Base-by-base conservation (phyloP, 768 basidiomycete genomes). In the Mycena latifolia region DNA sequence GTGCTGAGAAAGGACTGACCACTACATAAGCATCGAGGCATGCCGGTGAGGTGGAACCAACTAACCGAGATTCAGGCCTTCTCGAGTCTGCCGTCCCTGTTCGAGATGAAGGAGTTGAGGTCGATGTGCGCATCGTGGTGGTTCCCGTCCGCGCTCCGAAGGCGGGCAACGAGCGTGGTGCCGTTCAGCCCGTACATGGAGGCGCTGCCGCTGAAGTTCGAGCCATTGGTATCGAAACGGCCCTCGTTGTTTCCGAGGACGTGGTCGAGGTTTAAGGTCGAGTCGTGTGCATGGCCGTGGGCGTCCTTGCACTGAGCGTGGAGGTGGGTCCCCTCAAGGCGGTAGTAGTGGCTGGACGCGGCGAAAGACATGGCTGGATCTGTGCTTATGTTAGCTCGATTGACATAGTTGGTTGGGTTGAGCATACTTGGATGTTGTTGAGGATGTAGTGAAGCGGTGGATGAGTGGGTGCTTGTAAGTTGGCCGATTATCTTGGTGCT, bases 281-380 rank as follows among this genome's bases (percentile, higher is more conserved):
- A 55, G 55, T 63, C 41, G 43, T 48, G 55, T 45, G 45, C 27
- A n/a, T 66, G 52, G 15, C 64, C 64, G 43, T 69, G 50, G 28
- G 33, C 17, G 41, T 66, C 63, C 29, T 43, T 60, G 55, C 62
- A 64, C 8, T 61, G 46, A 5, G 68, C 68, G 43, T 59, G 50
- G 37, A 69, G 58, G 22, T 33, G n/a, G 55, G 55, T 55, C 48
- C 52, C 65, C 2, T 48, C 64, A 6, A 69, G 27, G 33, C 64
- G 64, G 55, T 46, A 50, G 60, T 55, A 24, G 5, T 72, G 64
- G 63, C 67, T 60, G 53, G 28, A 59, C 27, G 31, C 39, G 35
- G 77, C 70, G 25, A 73, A 72, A 55, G 75, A 72, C 51, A 77
- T 77, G 41, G 5, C 14, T 35, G 14, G 33, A 41, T 7, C 15